Percentiles rank a stretch among this genome's conserved stretches.
These are phyloP conservation scores for Pythium catenulatum DNA, from an alignment of 352 stramenopile species.

Conservation along the genomic window DNA sequence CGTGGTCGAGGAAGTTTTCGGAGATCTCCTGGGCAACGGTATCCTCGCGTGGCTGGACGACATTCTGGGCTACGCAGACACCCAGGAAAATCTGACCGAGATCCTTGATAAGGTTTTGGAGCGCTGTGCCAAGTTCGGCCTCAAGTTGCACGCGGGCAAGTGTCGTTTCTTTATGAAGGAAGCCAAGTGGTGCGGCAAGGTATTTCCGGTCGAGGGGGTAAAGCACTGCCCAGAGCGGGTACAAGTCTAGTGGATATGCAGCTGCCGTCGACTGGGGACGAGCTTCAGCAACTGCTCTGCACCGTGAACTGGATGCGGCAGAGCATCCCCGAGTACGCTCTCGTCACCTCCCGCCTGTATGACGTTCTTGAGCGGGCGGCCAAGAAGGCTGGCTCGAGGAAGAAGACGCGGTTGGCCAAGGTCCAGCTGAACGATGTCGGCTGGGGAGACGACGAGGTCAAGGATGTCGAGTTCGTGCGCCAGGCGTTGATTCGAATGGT, in stretches of 20 bases:
- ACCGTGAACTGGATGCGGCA: conserved; percentile 64
- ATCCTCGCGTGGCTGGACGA: conserved; percentile 60
- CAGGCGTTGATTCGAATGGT: conserved; percentile 42
- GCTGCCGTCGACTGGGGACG: conserved; percentile 30
- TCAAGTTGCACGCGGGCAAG: conserved; percentile 64
- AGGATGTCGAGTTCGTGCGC: not conserved
- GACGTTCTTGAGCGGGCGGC: conserved; percentile 18
- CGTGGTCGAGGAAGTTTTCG: conserved; percentile 42
- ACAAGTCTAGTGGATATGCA: conserved; percentile 57
- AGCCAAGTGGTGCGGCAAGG: conserved; percentile 52
- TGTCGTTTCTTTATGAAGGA: conserved; percentile 47
- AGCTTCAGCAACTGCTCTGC: conserved; percentile 61
- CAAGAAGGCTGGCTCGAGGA: conserved; percentile 14
- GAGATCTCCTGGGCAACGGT: conserved; percentile 39
- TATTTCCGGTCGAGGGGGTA: conserved; percentile 43
- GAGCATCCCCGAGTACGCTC: conserved; percentile 60
- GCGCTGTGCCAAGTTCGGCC: conserved; percentile 33
- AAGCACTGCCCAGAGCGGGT: conserved; percentile 47
- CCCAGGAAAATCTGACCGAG: conserved; percentile 16
- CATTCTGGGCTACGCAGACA: conserved; percentile 44
- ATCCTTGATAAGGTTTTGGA: conserved; percentile 40
- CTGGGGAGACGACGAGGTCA: conserved; percentile 19
- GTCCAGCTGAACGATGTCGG: conserved; percentile 19
- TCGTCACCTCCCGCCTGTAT: conserved; percentile 37
- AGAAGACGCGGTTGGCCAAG: conserved; percentile 47